Percentiles rank a stretch among this genome's conserved stretches.
phyloP scores from a whole-genome alignment of 2,329 filamentous ascomycete species.

The Paecilomyces formosus region DNA sequence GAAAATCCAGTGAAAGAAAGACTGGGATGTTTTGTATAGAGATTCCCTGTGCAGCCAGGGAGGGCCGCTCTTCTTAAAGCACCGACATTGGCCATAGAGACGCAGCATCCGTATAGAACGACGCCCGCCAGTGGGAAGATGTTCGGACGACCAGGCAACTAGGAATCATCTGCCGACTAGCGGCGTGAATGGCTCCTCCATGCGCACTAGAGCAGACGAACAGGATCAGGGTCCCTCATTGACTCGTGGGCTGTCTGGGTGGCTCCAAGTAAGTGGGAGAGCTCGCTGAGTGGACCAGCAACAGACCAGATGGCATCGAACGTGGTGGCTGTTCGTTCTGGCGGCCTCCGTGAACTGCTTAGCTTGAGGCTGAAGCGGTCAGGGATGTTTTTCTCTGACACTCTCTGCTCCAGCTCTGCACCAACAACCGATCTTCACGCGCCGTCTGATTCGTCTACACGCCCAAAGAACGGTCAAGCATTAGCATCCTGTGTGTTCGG shows the following conservation, averaged over 20 bases:
- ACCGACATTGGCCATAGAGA: background rate
- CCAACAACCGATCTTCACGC: background rate
- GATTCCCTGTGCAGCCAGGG: background rate
- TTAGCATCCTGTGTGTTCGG: background rate
- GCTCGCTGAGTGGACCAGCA: background rate
- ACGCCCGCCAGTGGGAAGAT: background rate
- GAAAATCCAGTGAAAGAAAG: background rate
- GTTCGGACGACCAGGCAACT: background rate
- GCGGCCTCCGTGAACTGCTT: background rate
- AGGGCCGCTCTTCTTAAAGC: background rate
- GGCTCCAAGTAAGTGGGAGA: background rate
- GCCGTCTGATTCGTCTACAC: background rate
- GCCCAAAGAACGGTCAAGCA: background rate
- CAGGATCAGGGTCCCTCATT: background rate
- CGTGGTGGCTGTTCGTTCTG: background rate
- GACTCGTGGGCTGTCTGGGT: background rate
- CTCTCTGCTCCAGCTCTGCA: background rate
- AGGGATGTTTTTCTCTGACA: background rate
- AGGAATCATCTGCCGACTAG: background rate
- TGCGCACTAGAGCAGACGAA: background rate
- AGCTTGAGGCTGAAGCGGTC: background rate
- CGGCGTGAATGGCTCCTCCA: background rate
- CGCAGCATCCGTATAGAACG: background rate
- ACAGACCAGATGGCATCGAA: background rate
- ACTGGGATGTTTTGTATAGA: background rate